Conservation (phyloP, 192 early-diverging fungal species). For the Coemansia sp. region DNA sequence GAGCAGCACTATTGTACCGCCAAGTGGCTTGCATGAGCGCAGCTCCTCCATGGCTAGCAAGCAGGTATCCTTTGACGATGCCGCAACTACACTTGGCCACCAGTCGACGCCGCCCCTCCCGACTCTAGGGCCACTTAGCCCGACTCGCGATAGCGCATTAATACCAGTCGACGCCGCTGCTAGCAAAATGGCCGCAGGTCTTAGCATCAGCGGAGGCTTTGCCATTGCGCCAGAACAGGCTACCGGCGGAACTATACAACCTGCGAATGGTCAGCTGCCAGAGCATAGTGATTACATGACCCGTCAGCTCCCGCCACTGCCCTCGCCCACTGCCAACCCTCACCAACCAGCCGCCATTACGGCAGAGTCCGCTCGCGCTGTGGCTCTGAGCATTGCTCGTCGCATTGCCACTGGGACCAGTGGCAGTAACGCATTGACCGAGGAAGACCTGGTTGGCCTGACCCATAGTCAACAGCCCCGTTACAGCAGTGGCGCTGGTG, state of each 20-base stretch:
- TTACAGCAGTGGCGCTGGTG: conserved; percentile 6
- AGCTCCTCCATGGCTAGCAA: conserved; percentile 4
- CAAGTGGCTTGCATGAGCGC: not conserved
- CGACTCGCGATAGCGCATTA: conserved; percentile 11
- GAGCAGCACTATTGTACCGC: not conserved
- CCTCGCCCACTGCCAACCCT: not conserved
- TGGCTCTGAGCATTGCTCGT: conserved; percentile 9
- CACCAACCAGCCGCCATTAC: not conserved
- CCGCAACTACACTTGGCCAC: not conserved
- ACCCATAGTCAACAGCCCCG: not conserved
- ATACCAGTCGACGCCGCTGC: conserved; percentile 1
- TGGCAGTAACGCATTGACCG: conserved; percentile 2
- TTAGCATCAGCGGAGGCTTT: not conserved
- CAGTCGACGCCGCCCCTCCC: not conserved
- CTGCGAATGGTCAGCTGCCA: not conserved
- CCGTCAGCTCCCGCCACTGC: conserved; percentile 22
- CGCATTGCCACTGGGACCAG: conserved; percentile 12
- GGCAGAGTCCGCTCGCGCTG: conserved; percentile 3
- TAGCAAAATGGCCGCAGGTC: not conserved
- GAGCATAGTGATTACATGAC: conserved; percentile 16
- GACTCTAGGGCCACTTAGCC: not conserved
- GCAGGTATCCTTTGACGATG: conserved; percentile 8
- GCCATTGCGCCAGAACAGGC: not conserved
- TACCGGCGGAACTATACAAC: not conserved
- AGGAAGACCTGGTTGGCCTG: not conserved